Percentiles rank a stretch among this genome's conserved stretches.
Conservation (phyloP, 1,139 yeast genomes). For the Kurtzmaniella quercitrusa region DNA sequence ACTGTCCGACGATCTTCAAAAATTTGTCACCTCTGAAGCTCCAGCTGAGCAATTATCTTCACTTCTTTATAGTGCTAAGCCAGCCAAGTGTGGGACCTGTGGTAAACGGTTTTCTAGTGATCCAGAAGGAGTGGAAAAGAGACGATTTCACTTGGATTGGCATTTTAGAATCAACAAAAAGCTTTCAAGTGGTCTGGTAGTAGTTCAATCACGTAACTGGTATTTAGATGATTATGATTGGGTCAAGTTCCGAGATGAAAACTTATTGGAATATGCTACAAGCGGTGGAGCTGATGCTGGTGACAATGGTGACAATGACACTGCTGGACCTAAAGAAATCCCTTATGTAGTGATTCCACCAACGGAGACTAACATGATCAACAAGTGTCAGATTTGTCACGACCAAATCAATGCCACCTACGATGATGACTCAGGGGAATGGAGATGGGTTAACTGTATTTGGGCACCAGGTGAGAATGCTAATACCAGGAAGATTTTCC, state of each 20-base stretch:
- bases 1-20: slow-evolving; percentile 23
- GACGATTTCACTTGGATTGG: slow-evolving; percentile 83
- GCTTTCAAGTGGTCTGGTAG: slow-evolving; percentile 25
- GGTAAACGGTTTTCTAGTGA: slow-evolving; percentile 78
- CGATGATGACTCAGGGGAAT: slow-evolving; percentile 87
- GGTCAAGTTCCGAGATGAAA: slow-evolving; percentile 67
- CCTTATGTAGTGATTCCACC: slow-evolving; percentile 69
- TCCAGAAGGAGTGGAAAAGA: slow-evolving; percentile 48
- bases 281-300: slow-evolving; percentile 4
- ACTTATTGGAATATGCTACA: slow-evolving; percentile 35
- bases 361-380: slow-evolving; percentile 60
- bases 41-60: slow-evolving; percentile 24
- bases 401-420: slow-evolving; percentile 77
- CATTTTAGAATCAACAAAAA: slow-evolving; percentile 90
- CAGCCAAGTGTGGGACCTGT: slow-evolving; percentile 85
- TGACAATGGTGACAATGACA: slow-evolving; percentile 9
- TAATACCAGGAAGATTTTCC: slow-evolving; percentile 53
- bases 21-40: slow-evolving; percentile 31
- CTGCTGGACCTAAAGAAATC: slow-evolving; percentile 12
- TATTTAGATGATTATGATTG: slow-evolving; percentile 71
- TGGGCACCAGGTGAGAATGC: slow-evolving; percentile 55
- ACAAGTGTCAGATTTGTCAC: slow-evolving; percentile 82
- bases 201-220: slow-evolving; percentile 77
- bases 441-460: slow-evolving; percentile 90
- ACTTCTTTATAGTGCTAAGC: slow-evolving; percentile 55